Conservation (phyloP, 2,329 filamentous ascomycete species). For the Ascocoryne sarcoides region DNA sequence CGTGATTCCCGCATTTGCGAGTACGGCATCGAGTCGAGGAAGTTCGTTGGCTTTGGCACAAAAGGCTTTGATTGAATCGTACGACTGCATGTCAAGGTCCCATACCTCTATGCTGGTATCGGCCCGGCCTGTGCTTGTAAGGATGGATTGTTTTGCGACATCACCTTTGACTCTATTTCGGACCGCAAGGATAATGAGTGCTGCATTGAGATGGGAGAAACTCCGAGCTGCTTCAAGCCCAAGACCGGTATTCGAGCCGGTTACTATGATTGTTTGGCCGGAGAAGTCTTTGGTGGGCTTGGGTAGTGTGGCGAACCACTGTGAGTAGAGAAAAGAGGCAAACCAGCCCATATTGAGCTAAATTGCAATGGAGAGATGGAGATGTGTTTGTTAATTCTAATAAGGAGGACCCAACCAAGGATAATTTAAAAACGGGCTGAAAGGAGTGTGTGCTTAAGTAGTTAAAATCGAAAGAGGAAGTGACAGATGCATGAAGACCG, state of each 20-base stretch:
- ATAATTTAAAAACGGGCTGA: no score
- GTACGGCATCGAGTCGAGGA: constrained; percentile 35
- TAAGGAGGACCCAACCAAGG: no score
- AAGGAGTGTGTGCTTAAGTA: no score
- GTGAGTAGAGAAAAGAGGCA: constrained; percentile 21
- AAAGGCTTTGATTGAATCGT: constrained; percentile 13
- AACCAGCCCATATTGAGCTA: background rate
- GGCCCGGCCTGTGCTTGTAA: constrained; percentile 11
- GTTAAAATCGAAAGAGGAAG: no score
- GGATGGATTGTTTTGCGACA: constrained; percentile 26
- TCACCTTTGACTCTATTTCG: constrained; percentile 31
- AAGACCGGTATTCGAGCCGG: constrained; percentile 35
- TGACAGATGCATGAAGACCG: no score
- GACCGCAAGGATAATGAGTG: constrained; percentile 34
- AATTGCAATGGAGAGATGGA: no score
- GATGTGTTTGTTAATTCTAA: no score
- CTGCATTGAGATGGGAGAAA: constrained; percentile 24
- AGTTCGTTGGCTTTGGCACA: constrained; percentile 23
- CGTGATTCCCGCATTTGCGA: constrained; percentile 29
- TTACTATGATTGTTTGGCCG: constrained; percentile 31
- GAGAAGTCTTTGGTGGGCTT: constrained; percentile 12
- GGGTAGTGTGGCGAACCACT: constrained; percentile 8
- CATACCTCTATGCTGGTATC: constrained; percentile 14
- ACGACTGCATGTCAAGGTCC: constrained; percentile 14
- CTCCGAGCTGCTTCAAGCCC: constrained; percentile 33